phyloP scores from a whole-genome alignment of 2,329 filamentous ascomycete species.

The Penicillium sp. region DNA sequence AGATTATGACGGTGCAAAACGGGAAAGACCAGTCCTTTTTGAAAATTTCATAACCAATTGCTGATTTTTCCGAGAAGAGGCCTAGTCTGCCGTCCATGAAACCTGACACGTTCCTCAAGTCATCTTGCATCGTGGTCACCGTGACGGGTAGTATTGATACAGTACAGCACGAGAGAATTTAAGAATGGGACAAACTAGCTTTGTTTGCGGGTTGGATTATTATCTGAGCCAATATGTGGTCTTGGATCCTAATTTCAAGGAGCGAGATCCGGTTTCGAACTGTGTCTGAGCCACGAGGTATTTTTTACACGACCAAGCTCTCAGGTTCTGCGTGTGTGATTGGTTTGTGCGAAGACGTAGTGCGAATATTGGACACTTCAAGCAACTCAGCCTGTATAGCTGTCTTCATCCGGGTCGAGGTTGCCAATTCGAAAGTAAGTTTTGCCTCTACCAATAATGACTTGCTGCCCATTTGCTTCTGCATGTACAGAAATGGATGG shows the following conservation, averaged over 20 bases:
- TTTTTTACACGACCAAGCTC: neutral
- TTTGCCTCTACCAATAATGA: neutral
- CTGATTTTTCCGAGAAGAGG: neutral
- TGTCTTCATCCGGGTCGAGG: neutral
- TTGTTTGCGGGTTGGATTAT: neutral
- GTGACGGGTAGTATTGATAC: neutral
- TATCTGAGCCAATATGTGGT: neutral
- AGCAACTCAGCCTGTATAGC: neutral
- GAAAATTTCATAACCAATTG: neutral
- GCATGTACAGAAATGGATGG: conserved; percentile 1
- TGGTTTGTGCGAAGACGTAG: conserved; percentile 1
- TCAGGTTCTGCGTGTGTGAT: conserved; percentile 1
- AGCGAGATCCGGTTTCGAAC: neutral
- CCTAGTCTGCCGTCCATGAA: neutral
- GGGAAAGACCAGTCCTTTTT: neutral
- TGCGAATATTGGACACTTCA: conserved; percentile 2
- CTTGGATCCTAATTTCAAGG: neutral
- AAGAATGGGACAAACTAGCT: neutral
- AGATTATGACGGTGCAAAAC: neutral
- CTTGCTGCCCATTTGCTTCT: conserved; percentile 2
- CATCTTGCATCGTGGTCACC: neutral
- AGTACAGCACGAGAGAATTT: neutral
- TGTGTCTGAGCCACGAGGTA: neutral
- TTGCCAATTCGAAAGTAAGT: conserved; percentile 1
- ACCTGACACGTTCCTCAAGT: neutral